These are phyloP conservation scores for Chaetomium fimeti DNA, from an alignment of 495 filamentous ascomycete genomes.

Conservation along the genomic window DNA sequence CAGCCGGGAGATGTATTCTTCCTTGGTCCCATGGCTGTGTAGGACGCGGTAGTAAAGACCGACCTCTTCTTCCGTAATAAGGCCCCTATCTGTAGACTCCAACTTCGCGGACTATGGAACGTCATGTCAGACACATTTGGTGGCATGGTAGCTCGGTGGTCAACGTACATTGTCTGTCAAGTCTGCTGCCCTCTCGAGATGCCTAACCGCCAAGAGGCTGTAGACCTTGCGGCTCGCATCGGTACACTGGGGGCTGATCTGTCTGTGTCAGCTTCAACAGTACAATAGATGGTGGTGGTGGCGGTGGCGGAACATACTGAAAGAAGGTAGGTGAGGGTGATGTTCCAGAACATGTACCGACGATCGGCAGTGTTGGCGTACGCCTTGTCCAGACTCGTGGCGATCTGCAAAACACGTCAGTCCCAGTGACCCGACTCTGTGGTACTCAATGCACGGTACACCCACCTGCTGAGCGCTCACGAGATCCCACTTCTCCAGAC, in stretches of 20 bases:
- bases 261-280: slow-evolving; percentile 28
- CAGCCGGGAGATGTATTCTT: slow-evolving; percentile 33
- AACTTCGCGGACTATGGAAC: slow-evolving; percentile 27
- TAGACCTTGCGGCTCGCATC: slow-evolving; percentile 44
- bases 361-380: slow-evolving; percentile 39
- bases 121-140: slow-evolving; percentile 11
- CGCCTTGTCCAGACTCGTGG: slow-evolving; percentile 44
- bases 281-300: background rate
- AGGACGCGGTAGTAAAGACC: slow-evolving; percentile 38
- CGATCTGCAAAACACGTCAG: slow-evolving; percentile 36
- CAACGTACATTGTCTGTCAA: slow-evolving; percentile 38
- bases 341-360: slow-evolving; percentile 46
- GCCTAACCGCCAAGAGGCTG: slow-evolving; percentile 40
- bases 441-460: background rate
- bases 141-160: background rate
- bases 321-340: slow-evolving; percentile 44
- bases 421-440: too few relatives aligned
- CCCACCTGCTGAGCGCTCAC: slow-evolving; percentile 50
- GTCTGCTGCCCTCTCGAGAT: slow-evolving; percentile 46
- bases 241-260: slow-evolving; percentile 39
- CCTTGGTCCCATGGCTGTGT: slow-evolving; percentile 32
- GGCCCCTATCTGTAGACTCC: slow-evolving; percentile 30
- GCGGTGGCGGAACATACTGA: slow-evolving; percentile 38
- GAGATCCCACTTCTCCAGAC: slow-evolving; percentile 48
- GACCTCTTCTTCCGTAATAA: slow-evolving; percentile 39